Conservation (phyloP, 2,329 filamentous ascomycete genomes). For the Cladosporium sp. region DNA sequence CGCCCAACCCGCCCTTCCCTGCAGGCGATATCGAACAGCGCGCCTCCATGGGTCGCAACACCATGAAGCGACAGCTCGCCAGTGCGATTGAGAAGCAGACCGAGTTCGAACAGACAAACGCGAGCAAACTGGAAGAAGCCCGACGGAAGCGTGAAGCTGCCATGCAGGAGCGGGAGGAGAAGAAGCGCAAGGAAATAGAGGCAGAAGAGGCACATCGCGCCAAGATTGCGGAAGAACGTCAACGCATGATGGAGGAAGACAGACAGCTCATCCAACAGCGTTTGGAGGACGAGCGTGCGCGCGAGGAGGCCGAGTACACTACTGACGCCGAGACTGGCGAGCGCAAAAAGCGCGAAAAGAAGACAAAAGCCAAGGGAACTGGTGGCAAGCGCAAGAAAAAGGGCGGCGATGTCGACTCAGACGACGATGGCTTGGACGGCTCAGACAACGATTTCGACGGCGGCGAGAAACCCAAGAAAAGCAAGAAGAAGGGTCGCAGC, state of each 20-base stretch:
- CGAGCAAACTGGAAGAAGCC: constrained; percentile 78
- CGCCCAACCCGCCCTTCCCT: constrained; percentile 76
- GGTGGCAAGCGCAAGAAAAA: constrained; percentile 42
- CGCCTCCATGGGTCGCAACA: constrained; percentile 95
- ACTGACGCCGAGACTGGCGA: constrained; percentile 80
- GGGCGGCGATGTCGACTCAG: constrained; percentile 42
- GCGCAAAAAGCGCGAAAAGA: constrained; percentile 74
- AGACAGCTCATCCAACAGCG: constrained; percentile 67
- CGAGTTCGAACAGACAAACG: constrained; percentile 91
- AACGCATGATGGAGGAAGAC: constrained; percentile 71
- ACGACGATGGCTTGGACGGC: constrained; percentile 41
- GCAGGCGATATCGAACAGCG: constrained; percentile 87
- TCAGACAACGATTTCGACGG: constrained; percentile 25
- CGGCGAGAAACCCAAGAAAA: constrained; percentile 28
- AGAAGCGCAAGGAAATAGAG: constrained; percentile 63
- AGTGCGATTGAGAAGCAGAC: constrained; percentile 77
- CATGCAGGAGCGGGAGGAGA: constrained; percentile 71
- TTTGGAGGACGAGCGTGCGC: constrained; percentile 63
- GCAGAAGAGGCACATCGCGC: constrained; percentile 69
- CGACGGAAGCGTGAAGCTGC: constrained; percentile 77
- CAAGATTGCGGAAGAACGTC: constrained; percentile 81
- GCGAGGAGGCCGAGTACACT: constrained; percentile 69
- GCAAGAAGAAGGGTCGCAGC: constrained; percentile 56
- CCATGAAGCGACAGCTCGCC: constrained; percentile 86
- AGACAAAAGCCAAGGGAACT: constrained; percentile 31